Conservation (phyloP, 352 stramenopile genomes). For the Globisporangium radiosum region DNA sequence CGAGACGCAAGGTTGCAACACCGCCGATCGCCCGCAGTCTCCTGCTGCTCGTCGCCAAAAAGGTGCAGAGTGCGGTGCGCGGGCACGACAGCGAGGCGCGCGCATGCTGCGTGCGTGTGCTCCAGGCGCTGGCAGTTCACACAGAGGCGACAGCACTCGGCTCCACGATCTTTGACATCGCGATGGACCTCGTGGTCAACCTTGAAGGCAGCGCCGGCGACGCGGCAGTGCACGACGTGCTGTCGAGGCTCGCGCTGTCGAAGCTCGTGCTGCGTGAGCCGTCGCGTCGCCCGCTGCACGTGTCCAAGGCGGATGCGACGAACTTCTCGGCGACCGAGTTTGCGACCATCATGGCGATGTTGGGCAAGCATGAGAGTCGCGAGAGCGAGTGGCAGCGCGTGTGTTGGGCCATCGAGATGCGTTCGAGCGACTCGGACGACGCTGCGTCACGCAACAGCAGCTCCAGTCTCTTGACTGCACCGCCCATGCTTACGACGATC, state of each 20-base stretch:
- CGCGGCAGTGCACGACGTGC: constrained; percentile 1
- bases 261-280: constrained; percentile 9
- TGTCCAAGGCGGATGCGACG: not conserved
- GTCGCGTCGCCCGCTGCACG: constrained; percentile 3
- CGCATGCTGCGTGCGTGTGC: constrained; percentile 8
- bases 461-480: constrained; percentile 9
- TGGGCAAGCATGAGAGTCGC: constrained; percentile 22
- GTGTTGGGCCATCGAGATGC: constrained; percentile 11
- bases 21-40: constrained; percentile 1
- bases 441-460: not conserved
- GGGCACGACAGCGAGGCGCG: not conserved
- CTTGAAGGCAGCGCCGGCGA: not conserved
- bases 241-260: constrained; percentile 1
- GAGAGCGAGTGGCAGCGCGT: constrained; percentile 30
- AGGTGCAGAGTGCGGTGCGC: constrained; percentile 2
- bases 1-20: not conserved
- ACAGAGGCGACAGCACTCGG: constrained; percentile 3
- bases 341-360: constrained; percentile 30
- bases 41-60: constrained; percentile 3
- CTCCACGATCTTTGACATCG: constrained; percentile 8
- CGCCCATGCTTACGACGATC: constrained; percentile 24
- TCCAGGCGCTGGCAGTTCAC: constrained; percentile 8
- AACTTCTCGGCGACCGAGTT: constrained; percentile 37
- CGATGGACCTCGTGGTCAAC: constrained; percentile 14
- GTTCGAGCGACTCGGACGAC: not conserved